Evolutionary conservation across 2,329 filamentous ascomycete species (phyloP), one percentile per base, ranked within the genome.

Genomic region (Colletotrichum sublineola): DNA sequence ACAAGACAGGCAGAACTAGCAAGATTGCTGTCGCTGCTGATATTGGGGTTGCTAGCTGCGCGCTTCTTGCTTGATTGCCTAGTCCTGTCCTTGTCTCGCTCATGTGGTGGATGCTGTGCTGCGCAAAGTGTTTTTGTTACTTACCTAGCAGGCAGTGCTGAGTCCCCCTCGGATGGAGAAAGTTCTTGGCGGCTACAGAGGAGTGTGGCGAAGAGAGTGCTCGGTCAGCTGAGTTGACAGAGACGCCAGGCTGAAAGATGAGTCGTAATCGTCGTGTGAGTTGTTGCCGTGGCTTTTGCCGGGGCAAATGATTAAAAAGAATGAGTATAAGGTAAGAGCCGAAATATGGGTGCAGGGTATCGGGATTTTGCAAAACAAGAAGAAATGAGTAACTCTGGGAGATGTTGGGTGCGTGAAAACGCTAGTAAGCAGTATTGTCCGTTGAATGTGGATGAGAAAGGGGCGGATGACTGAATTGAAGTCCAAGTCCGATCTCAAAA

Each of bases 231-330:
- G 60, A 33, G 60, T 24, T 56, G 40, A 38, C 20, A 56, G 58
- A 50, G 67, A 42, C 36, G 14, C 58, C 58, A 42, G 68, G 63
- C 31, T 71, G 61, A n/a, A 63, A 24, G 44, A 63, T 68, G 69
- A 72, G 69, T 72, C 69, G 69, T 68, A 68, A 60, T 63, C 58
- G 65, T 72, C 65, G 65, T 72, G 50, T 68, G 65, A 63, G 42
- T 58, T 64, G 50, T 64, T 36, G 48, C 42, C 36, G 63, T 44
- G 14, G 55, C 53, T 24, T 42, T 68, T 48, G 40, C 60, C 42
- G 42, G 15, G 56, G 57, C 57, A 50, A 52, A 63, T 64, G 68
- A 68, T 71, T 68, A 71, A 71, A 70, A 64, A 65, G 71, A 66
- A 33, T 71, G 71, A 71, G 71, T 63, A 71, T 58, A 63, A 63